Percentiles rank a stretch among this genome's conserved stretches.
Conservation (phyloP, 768 basidiomycete genomes). For the Pholiota microspora region DNA sequence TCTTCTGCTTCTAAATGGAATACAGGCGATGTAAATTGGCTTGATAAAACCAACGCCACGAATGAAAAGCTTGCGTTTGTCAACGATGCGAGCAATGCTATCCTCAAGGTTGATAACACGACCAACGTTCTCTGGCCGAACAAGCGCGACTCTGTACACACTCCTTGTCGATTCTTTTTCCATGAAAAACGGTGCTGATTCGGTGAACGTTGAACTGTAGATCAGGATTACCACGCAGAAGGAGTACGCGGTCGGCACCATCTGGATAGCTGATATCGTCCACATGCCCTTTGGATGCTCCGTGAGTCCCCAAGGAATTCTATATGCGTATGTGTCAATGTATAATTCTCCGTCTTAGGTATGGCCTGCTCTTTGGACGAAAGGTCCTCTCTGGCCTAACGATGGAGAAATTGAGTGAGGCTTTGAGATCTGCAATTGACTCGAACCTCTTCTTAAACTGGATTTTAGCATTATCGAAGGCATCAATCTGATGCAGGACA, state of each 20-base stretch:
- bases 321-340: background rate
- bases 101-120: conserved; percentile 73
- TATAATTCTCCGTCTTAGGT: conserved; percentile 25
- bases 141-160: conserved; percentile 57
- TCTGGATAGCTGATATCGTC: conserved; percentile 41
- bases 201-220: conserved; percentile 14
- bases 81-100: conserved; percentile 53
- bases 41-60: conserved; percentile 38
- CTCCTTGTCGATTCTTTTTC: background rate
- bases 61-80: conserved; percentile 48
- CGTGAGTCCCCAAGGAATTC: conserved; percentile 25
- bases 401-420: conserved; percentile 42
- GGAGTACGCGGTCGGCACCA: conserved; percentile 36
- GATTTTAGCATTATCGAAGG: conserved; percentile 49
- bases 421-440: background rate
- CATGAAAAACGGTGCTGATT: background rate
- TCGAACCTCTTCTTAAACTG: background rate
- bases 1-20: background rate
- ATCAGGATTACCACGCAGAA: conserved; percentile 43
- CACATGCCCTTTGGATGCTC: conserved; percentile 59
- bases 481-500: conserved; percentile 48
- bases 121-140: conserved; percentile 45
- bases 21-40: conserved; percentile 52
- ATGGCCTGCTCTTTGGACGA: conserved; percentile 48
- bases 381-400: conserved; percentile 41